These are phyloP conservation scores for Populus ilicifolia DNA, from an alignment of 345 rosid species.

Conservation along the genomic window DNA sequence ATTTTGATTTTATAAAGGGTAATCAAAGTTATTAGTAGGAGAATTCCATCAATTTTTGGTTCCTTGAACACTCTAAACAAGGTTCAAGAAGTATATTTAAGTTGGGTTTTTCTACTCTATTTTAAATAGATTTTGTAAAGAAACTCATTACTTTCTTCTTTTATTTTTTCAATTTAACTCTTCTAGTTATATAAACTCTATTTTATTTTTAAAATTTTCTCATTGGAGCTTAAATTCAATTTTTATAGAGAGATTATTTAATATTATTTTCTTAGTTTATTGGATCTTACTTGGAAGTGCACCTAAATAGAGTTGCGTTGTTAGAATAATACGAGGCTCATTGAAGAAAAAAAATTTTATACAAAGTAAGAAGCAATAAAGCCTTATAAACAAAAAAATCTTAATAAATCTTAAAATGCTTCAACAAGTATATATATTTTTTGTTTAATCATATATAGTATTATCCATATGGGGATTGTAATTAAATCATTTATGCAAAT, in stretches of 20 bases:
- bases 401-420: not conserved
- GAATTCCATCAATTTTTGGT: not conserved
- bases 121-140: not conserved
- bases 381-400: not conserved
- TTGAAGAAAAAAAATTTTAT: too few species aligned
- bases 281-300: not conserved
- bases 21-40: not conserved
- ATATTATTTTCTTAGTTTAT: not conserved
- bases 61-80: not conserved
- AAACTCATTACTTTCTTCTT: not conserved
- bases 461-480: too few species aligned
- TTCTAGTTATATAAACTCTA: not conserved
- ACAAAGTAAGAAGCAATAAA: too few species aligned
- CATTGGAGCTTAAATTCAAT: not conserved
- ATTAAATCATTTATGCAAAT: too few species aligned
- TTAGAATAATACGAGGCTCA: accelerated
- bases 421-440: not conserved
- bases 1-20: not conserved
- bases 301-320: not conserved
- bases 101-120: not conserved
- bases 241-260: not conserved
- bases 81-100: not conserved
- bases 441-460: not conserved
- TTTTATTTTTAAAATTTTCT: not conserved
- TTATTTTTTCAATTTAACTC: not conserved